Conservation (phyloP, 352 stramenopile genomes). For the Aphanomyces euteiches region DNA sequence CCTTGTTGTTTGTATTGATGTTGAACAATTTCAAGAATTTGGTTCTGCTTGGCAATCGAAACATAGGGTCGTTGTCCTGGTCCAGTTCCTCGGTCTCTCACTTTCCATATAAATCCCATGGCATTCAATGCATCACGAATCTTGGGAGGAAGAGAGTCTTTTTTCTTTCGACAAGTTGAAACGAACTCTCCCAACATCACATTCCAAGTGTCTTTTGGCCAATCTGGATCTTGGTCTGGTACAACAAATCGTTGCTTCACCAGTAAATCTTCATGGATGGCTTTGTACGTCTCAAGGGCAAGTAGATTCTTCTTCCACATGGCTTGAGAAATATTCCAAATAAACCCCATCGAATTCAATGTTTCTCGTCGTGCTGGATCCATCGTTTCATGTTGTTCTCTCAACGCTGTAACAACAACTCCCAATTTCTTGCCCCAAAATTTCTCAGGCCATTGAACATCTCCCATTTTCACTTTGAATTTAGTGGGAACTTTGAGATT, state of each 20-base stretch:
- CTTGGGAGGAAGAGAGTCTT: background rate
- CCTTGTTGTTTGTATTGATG: background rate
- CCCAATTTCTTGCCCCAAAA: background rate
- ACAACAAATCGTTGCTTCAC: constrained; percentile 3
- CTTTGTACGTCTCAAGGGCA: constrained; percentile 1
- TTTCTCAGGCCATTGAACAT: background rate
- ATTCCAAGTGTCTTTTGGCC: background rate
- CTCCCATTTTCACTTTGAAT: background rate
- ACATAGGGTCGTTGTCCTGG: background rate
- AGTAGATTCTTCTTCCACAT: background rate
- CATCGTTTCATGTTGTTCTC: background rate
- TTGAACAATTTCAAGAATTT: background rate
- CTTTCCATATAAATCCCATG: background rate
- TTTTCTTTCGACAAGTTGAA: too few relatives aligned
- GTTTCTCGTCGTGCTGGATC: background rate
- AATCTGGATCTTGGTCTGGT: background rate
- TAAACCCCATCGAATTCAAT: background rate
- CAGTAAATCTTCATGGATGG: constrained; percentile 2
- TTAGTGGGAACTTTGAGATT: background rate
- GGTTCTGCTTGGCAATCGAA: constrained; percentile 1
- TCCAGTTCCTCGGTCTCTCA: background rate
- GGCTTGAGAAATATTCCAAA: constrained; percentile 6
- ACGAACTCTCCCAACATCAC: background rate
- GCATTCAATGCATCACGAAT: background rate
- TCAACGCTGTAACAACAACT: background rate